A percentile compares a stretch with the other conserved stretches of the same genome.
phyloP scores from a whole-genome alignment of 2,329 filamentous ascomycete genomes.

The Lasiodiplodia theobromae region DNA sequence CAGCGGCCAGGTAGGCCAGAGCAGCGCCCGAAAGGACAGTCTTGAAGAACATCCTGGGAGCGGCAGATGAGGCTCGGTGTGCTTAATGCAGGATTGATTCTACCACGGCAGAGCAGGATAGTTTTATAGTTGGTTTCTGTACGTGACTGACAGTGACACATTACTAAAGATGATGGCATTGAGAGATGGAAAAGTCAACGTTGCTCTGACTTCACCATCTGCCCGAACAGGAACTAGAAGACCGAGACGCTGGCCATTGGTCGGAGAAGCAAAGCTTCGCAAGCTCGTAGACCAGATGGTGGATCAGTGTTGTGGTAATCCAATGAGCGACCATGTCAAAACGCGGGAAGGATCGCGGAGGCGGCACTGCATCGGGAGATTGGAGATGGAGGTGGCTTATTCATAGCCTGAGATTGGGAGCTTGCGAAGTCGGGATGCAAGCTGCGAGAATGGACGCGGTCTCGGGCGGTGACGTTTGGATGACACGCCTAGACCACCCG shows the following conservation, averaged over 20 bases:
- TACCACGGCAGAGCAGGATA: neutral
- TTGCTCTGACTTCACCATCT: constrained; percentile 25
- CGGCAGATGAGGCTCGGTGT: neutral
- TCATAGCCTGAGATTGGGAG: neutral
- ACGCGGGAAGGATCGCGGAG: constrained; percentile 12
- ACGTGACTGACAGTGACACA: neutral
- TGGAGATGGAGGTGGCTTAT: neutral
- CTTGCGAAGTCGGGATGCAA: neutral
- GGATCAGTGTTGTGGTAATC: neutral
- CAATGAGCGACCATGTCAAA: neutral
- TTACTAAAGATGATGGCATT: constrained; percentile 24
- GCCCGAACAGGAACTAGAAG: constrained; percentile 15
- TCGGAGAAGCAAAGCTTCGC: neutral
- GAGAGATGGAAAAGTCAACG: neutral
- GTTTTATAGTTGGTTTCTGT: constrained; percentile 9
- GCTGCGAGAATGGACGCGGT: neutral
- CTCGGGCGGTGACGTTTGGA: constrained; percentile 4
- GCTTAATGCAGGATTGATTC: neutral
- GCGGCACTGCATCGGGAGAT: neutral
- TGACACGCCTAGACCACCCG: neutral
- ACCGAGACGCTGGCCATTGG: neutral
- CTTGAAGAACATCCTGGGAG: constrained; percentile 47
- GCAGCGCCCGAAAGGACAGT: constrained; percentile 35
- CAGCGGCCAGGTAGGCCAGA: constrained; percentile 45
- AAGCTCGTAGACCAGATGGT: neutral